Evolutionary conservation across 768 basidiomycete species (phyloP), one percentile per base, ranked within the genome.

Genomic region (Suillus discolor): DNA sequence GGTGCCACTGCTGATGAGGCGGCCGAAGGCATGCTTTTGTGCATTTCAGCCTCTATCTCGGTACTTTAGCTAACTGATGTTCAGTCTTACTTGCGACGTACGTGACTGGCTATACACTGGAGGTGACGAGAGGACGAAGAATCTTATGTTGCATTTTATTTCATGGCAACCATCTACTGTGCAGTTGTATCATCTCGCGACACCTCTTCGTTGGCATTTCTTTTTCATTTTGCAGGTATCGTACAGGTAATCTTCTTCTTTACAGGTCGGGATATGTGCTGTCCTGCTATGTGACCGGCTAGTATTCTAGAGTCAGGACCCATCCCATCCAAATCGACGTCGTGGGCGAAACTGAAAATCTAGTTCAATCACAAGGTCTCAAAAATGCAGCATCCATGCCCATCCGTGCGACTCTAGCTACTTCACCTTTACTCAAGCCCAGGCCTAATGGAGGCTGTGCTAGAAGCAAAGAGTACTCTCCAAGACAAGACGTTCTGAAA

Each of bases 41-140:
- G 77, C 71, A 89, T 85, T 38, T 38, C n/a, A 18, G 15, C 49
- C 3, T 61, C 44, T 20, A 6, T 62, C 6, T 8, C 54, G 28
- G 18, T 49, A 15, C n/a, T 41, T 16, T 16, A 5, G 15, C 31
- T 59, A 3, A 51, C 47, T 38, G 38, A 61, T 54, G 36, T 69
- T 62, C 38, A 92, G 90, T 84, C 81, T 94, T 67, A 13, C 79
- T 94, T 28, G 89, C 91, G 15, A 86, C 89, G 5, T 95, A 91
- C 72, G 88, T 94, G 63, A 87, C 84, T 57, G 92, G 93, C 8
- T 93, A 93, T 77, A 93, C 91, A 18, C 80, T 94, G 62, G 92
- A 93, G 75, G 90, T 92, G 31, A 94, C 93, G 47, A 93, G 93
- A 42, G 93, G 92, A 47, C 82, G 82, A 62, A 90, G 91, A 44